Conservation (phyloP, 1,139 yeast species). For the Debaryomycetaceae sp. region DNA sequence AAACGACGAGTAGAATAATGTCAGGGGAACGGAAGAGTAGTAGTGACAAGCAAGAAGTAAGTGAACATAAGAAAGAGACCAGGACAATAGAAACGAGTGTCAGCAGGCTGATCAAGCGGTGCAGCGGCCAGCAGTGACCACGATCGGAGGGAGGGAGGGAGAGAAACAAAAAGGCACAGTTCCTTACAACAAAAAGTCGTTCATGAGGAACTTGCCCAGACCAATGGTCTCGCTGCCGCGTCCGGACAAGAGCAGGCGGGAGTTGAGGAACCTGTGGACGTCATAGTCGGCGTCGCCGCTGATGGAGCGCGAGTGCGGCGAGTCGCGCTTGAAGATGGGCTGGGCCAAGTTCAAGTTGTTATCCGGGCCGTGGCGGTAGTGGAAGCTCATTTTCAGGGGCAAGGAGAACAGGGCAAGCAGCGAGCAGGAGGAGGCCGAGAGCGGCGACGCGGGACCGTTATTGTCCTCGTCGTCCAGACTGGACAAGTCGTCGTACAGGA, state of each 20-base stretch:
- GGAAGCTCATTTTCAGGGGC: constrained; percentile 26
- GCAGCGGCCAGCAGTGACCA: not conserved
- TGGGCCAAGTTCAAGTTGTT: not conserved
- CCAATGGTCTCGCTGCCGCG: constrained; percentile 48
- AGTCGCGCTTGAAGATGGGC: not conserved
- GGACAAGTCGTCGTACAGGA: constrained; percentile 9
- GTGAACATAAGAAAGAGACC: too few species aligned
- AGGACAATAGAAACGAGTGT: too few species aligned
- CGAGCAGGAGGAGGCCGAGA: not conserved
- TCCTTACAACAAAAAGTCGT: constrained; percentile 34
- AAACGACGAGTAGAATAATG: too few species aligned
- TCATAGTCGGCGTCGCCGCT: constrained; percentile 10
- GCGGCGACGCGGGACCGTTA: constrained; percentile 5
- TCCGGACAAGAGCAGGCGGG: constrained; percentile 37
- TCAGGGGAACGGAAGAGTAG: too few species aligned
- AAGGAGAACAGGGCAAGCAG: not conserved
- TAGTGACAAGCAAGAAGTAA: not conserved
- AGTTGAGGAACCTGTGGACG: constrained; percentile 27
- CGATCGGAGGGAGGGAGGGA: not conserved
- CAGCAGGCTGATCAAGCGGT: not conserved
- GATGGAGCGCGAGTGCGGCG: too few species aligned
- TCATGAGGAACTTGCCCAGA: constrained; percentile 35
- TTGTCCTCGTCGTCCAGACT: constrained; percentile 2
- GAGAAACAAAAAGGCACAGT: not conserved
- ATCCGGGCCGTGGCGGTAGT: constrained; percentile 32